Percentiles rank a stretch among this genome's conserved stretches.
phyloP scores from a whole-genome alignment of 2,329 filamentous ascomycete species.

The Colletotrichum theobromicola region DNA sequence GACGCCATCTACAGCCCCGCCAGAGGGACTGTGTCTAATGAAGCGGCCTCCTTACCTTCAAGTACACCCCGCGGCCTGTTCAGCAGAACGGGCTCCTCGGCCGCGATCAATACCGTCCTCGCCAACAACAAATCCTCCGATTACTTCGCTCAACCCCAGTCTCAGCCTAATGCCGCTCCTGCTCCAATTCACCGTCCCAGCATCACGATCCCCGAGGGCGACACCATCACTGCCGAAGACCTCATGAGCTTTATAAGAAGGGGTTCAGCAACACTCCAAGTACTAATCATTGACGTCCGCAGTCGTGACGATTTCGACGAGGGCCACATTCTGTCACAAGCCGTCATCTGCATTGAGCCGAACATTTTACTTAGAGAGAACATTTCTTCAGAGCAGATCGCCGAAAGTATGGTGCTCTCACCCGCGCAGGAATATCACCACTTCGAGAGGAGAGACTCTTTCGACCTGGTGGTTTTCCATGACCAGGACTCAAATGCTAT shows the following conservation, averaged over 20 bases:
- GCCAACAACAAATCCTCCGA: conserved; percentile 32
- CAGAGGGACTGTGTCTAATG: conserved; percentile 70
- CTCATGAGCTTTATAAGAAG: conserved; percentile 72
- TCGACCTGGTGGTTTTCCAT: conserved; percentile 90
- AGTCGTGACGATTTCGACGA: conserved; percentile 80
- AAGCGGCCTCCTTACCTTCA: conserved; percentile 68
- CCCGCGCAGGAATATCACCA: conserved; percentile 76
- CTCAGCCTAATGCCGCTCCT: conserved; percentile 21
- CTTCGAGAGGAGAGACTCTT: conserved; percentile 76
- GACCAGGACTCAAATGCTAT: conserved; percentile 72
- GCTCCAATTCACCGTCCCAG: conserved; percentile 35
- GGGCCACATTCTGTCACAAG: conserved; percentile 85
- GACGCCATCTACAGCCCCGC: conserved; percentile 82
- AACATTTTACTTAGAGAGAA: conserved; percentile 72
- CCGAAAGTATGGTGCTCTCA: conserved; percentile 73
- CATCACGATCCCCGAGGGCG: conserved; percentile 51
- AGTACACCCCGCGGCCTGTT: conserved; percentile 69
- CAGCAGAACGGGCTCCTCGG: conserved; percentile 48
- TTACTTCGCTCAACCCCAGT: conserved; percentile 37
- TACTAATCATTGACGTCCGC: conserved; percentile 88
- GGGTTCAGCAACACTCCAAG: conserved; percentile 51
- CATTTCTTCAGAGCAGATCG: conserved; percentile 65
- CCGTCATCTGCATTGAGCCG: conserved; percentile 90
- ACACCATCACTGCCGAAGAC: conserved; percentile 70
- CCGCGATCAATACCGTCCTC: conserved; percentile 28